Evolutionary conservation across 345 rosid genomes (phyloP).

Genomic region (Viola odorata): DNA sequence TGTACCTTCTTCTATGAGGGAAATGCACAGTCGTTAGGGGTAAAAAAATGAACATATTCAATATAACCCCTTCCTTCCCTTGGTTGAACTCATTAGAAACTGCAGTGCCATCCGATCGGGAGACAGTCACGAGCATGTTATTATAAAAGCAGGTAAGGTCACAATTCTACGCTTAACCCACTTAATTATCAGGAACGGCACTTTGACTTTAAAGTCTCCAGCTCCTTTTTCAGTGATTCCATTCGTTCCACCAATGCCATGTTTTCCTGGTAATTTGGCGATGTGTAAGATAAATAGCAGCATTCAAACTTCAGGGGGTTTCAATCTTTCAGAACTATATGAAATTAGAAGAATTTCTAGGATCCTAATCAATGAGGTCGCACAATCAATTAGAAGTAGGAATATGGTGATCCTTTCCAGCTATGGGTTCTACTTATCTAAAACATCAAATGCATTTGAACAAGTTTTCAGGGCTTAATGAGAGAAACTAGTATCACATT

Average conservation of each 20-base stretch:
- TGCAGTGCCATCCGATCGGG: background rate
- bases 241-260: constrained; percentile 19
- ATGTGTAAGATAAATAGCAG: background rate
- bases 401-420: background rate
- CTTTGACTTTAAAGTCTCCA: constrained; percentile 13
- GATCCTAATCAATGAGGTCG: background rate
- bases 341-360: background rate
- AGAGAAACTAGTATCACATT: background rate
- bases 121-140: background rate
- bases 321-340: background rate
- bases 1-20: background rate
- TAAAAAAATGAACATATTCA: background rate
- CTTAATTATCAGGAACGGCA: constrained; percentile 15
- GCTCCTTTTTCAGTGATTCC: constrained; percentile 16
- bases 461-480: constrained; percentile 1
- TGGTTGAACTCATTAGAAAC: background rate
- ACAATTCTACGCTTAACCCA: background rate
- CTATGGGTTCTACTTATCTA: background rate
- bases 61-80: background rate
- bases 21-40: background rate
- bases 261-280: constrained; percentile 17
- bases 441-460: background rate
- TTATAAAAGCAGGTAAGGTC: background rate
- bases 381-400: background rate
- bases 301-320: background rate